These are phyloP conservation scores for Volutella citrinella DNA, from an alignment of 2,329 filamentous ascomycete genomes.

Conservation along the genomic window DNA sequence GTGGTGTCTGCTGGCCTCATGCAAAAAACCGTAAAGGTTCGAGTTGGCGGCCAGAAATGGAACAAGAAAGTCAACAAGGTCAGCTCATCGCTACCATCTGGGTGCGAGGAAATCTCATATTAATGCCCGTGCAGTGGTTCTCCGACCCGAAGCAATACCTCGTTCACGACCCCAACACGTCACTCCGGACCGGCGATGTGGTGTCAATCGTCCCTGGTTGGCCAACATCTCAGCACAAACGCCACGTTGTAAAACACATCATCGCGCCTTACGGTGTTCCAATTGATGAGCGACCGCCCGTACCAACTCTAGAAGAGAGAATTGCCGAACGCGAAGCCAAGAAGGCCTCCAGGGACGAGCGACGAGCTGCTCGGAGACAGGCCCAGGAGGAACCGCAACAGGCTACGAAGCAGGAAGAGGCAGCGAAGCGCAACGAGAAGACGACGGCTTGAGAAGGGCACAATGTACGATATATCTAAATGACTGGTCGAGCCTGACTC, in stretches of 20 bases:
- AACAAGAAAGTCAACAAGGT: slow-evolving; percentile 73
- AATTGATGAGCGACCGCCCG: slow-evolving; percentile 60
- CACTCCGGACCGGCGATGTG: slow-evolving; percentile 71
- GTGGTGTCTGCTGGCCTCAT: slow-evolving; percentile 77
- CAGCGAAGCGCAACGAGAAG: slow-evolving; percentile 17
- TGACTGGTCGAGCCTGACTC: too few species aligned
- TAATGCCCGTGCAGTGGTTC: slow-evolving; percentile 55
- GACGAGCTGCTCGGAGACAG: slow-evolving; percentile 38
- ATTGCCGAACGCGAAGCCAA: slow-evolving; percentile 52
- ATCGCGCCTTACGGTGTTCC: slow-evolving; percentile 65
- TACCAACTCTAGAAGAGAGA: slow-evolving; percentile 63
- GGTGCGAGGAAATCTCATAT: too few species aligned
- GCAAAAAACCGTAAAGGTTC: slow-evolving; percentile 76
- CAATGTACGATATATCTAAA: too few species aligned
- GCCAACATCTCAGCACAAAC: slow-evolving; percentile 64
- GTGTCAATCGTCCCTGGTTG: slow-evolving; percentile 67
- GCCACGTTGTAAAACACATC: slow-evolving; percentile 72
- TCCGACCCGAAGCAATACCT: slow-evolving; percentile 62
- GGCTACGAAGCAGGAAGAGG: slow-evolving; percentile 24
- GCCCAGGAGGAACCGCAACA: slow-evolving; percentile 19
- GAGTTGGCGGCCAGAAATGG: slow-evolving; percentile 68
- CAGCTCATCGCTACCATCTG: slow-evolving; percentile 18
- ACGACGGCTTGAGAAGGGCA: slow-evolving; percentile 13
- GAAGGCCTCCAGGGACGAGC: slow-evolving; percentile 55
- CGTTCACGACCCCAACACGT: slow-evolving; percentile 75